Conservation (phyloP, 2,329 filamentous ascomycete genomes). For the Epichloe scottii region DNA sequence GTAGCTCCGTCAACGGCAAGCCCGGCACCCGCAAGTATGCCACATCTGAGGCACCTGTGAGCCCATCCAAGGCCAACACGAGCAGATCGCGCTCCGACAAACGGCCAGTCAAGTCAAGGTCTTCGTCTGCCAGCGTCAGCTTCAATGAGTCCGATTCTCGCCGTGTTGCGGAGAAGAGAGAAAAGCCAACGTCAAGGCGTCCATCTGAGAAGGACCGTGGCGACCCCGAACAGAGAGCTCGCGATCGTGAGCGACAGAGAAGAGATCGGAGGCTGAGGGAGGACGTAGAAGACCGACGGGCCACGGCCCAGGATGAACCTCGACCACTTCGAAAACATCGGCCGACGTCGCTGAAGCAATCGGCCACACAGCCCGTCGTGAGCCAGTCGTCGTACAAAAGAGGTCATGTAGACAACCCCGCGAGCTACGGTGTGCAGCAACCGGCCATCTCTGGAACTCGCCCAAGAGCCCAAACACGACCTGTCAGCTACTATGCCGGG, state of each 20-base stretch:
- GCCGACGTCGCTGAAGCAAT: constrained; percentile 19
- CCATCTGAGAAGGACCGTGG: constrained; percentile 11
- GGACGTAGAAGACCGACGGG: constrained; percentile 10
- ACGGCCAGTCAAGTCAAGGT: constrained; percentile 19
- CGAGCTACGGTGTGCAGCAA: constrained; percentile 24
- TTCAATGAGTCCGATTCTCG: constrained; percentile 34
- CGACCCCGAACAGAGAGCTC: constrained; percentile 11
- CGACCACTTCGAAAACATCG: constrained; percentile 17
- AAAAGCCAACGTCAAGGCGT: constrained; percentile 12
- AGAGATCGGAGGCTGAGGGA: constrained; percentile 15
- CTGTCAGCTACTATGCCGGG: constrained; percentile 24
- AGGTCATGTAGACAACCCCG: constrained; percentile 21
- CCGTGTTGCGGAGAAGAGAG: constrained; percentile 20
- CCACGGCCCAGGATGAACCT: constrained; percentile 11
- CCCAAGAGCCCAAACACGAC: constrained; percentile 21
- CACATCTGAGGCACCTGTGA: constrained; percentile 29
- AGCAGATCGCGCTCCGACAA: constrained; percentile 32
- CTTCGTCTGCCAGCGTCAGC: constrained; percentile 22
- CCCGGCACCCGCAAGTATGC: constrained; percentile 32
- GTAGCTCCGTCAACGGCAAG: constrained; percentile 28
- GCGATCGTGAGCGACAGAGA: constrained; percentile 17
- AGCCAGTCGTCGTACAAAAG: constrained; percentile 17
- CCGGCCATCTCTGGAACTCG: constrained; percentile 19
- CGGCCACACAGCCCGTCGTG: constrained; percentile 21
- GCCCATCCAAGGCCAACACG: constrained; percentile 37